These are phyloP conservation scores for Prunus padus DNA, from an alignment of 306 rosid genomes.

Conservation along the genomic window DNA sequence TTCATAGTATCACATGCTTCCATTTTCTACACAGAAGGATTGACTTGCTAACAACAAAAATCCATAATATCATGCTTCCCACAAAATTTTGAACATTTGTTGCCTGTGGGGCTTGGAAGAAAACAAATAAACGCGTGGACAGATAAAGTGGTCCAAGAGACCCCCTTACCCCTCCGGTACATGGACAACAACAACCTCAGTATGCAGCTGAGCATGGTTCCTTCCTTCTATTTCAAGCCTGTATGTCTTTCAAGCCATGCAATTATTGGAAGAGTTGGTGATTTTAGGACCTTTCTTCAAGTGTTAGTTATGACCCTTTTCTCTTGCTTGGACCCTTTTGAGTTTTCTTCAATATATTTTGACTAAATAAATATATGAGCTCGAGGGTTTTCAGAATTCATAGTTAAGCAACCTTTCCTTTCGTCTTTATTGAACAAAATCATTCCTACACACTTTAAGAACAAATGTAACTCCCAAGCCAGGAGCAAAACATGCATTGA, in stretches of 20 bases:
- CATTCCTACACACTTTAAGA: neutral
- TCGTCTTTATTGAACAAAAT: neutral
- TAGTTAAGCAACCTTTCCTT: neutral
- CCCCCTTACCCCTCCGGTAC: constrained; percentile 10
- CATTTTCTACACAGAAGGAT: constrained; percentile 1
- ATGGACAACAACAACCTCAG: constrained; percentile 21
- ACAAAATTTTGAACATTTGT: constrained; percentile 8
- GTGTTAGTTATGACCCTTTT: constrained; percentile 3
- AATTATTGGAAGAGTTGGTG: constrained; percentile 16
- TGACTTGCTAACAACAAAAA: constrained; percentile 11
- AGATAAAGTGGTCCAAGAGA: constrained; percentile 28
- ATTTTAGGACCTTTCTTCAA: neutral
- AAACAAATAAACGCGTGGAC: constrained; percentile 7
- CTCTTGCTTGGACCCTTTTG: too few species aligned
- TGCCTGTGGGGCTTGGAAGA: constrained; percentile 16
- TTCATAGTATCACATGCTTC: neutral
- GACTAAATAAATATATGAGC: neutral
- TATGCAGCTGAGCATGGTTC: constrained; percentile 7
- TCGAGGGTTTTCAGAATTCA: neutral
- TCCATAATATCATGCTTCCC: constrained; percentile 4
- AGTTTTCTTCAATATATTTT: constrained; percentile 1
- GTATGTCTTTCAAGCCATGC: neutral
- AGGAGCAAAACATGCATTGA: too few species aligned
- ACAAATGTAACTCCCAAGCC: neutral
- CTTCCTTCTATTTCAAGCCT: constrained; percentile 14